phyloP scores from a whole-genome alignment of 1,284 basidiomycete genomes.

The Ceratobasidium sp. region DNA sequence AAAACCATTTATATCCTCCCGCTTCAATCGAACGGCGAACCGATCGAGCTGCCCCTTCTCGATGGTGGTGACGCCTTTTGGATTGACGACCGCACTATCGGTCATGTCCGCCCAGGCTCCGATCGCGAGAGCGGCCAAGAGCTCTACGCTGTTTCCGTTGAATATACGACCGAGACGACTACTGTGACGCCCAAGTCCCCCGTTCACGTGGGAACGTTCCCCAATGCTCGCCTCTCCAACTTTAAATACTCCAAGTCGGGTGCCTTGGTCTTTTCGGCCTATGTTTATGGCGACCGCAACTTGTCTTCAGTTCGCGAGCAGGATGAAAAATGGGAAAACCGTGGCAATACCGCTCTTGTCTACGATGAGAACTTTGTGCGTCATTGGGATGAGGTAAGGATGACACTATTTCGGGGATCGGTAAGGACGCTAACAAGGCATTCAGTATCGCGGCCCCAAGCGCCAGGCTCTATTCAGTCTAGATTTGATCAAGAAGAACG shows the following conservation, averaged over 20 bases:
- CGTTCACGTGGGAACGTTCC: conserved; percentile 65
- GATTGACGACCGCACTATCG: conserved; percentile 71
- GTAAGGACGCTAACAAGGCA: conserved; percentile 1
- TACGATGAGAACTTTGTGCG: conserved; percentile 79
- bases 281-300: conserved; percentile 76
- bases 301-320: conserved; percentile 68
- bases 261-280: conserved; percentile 74
- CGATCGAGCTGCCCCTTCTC: conserved; percentile 61
- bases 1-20: conserved; percentile 70
- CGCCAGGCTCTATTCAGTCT: conserved; percentile 72
- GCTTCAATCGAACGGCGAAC: conserved; percentile 57
- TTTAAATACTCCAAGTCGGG: conserved; percentile 64
- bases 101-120: conserved; percentile 63
- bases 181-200: conserved; percentile 48
- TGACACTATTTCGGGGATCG: conserved; percentile 6
- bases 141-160: conserved; percentile 61
- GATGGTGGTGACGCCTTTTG: conserved; percentile 77
- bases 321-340: conserved; percentile 72
- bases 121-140: conserved; percentile 58
- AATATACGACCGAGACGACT: conserved; percentile 43
- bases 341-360: conserved; percentile 76
- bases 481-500: conserved; percentile 56
- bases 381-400: conserved; percentile 89
- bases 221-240: conserved; percentile 63
- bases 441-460: conserved; percentile 56